Conservation (phyloP, 257 asterid genomes). For the Asclepias syriaca region DNA sequence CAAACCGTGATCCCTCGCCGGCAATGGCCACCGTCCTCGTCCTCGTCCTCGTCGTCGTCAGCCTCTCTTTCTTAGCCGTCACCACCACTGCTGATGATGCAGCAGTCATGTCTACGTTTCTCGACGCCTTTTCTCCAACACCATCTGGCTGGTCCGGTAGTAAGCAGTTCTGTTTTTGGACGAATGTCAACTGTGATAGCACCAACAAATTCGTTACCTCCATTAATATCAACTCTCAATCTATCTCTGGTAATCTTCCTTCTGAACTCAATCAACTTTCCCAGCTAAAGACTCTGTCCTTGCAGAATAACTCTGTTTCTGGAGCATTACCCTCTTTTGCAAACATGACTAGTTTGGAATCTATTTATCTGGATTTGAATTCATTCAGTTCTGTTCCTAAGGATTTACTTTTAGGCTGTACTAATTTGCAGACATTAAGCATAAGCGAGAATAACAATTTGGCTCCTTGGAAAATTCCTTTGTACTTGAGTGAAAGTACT, state of each 20-base stretch:
- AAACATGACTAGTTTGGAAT: conserved; percentile 50
- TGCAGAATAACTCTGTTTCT: conserved; percentile 55
- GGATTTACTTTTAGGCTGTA: conserved; percentile 53
- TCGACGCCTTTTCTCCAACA: conserved; percentile 45
- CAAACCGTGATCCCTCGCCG: neutral
- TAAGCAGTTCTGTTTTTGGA: conserved; percentile 58
- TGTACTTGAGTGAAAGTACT: conserved; percentile 40
- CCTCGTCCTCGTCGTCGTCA: conserved; percentile 24
- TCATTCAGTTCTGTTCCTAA: conserved; percentile 41
- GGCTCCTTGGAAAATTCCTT: conserved; percentile 61
- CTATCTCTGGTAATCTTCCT: conserved; percentile 64
- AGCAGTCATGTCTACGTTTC: conserved; percentile 52
- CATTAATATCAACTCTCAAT: conserved; percentile 48
- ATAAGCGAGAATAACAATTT: conserved; percentile 43
- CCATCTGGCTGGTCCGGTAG: conserved; percentile 66
- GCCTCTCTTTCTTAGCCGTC: conserved; percentile 21
- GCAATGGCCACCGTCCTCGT: conserved; percentile 34
- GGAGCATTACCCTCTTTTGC: conserved; percentile 71
- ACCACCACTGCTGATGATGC: conserved; percentile 64
- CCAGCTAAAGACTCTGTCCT: conserved; percentile 43
- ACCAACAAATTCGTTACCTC: conserved; percentile 35
- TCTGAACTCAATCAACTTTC: conserved; percentile 32
- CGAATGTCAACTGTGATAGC: conserved; percentile 50
- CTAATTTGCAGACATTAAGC: conserved; percentile 41
- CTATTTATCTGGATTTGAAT: conserved; percentile 49